phyloP scores from a whole-genome alignment of 495 filamentous ascomycete genomes.

The Podospora pseudocomata region DNA sequence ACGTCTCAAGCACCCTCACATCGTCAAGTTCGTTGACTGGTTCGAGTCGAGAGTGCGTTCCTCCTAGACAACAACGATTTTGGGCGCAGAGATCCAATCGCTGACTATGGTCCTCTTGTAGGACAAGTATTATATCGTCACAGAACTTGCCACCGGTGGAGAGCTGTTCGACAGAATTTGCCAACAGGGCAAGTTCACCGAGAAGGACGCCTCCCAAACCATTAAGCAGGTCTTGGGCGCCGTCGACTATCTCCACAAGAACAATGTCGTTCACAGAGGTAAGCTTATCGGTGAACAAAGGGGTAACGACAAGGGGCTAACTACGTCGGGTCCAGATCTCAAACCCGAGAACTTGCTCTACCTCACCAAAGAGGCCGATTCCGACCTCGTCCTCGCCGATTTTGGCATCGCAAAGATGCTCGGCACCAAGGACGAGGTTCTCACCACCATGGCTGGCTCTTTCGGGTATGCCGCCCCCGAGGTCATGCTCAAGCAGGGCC shows the following conservation, averaged over 20 bases:
- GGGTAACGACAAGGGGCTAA: not conserved
- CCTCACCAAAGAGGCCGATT: constrained; percentile 68
- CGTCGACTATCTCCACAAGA: constrained; percentile 89
- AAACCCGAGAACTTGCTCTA: constrained; percentile 99
- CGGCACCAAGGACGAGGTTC: constrained; percentile 79
- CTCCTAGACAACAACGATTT: constrained; percentile 1
- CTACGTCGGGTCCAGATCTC: constrained; percentile 58
- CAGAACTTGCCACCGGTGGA: constrained; percentile 91
- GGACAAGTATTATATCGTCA: constrained; percentile 99
- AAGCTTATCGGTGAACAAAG: constrained; percentile 17
- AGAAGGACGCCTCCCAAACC: constrained; percentile 96
- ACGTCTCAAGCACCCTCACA: constrained; percentile 85
- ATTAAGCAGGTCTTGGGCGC: constrained; percentile 93
- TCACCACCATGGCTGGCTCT: constrained; percentile 98
- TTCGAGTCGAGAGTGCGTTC: constrained; percentile 83
- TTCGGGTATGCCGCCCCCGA: constrained; percentile 98
- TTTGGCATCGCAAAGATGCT: constrained; percentile 99
- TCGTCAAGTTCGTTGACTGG: constrained; percentile 98
- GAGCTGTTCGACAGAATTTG: constrained; percentile 98
- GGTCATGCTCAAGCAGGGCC: constrained; percentile 95
- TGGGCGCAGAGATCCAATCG: not conserved
- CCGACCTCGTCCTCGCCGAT: constrained; percentile 88
- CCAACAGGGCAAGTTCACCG: constrained; percentile 96
- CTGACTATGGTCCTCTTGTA: constrained; percentile 35
- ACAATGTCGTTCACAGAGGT: constrained; percentile 97